Evolutionary conservation across 352 stramenopile genomes (phyloP).

Genomic region (Lagenidium sp.): DNA sequence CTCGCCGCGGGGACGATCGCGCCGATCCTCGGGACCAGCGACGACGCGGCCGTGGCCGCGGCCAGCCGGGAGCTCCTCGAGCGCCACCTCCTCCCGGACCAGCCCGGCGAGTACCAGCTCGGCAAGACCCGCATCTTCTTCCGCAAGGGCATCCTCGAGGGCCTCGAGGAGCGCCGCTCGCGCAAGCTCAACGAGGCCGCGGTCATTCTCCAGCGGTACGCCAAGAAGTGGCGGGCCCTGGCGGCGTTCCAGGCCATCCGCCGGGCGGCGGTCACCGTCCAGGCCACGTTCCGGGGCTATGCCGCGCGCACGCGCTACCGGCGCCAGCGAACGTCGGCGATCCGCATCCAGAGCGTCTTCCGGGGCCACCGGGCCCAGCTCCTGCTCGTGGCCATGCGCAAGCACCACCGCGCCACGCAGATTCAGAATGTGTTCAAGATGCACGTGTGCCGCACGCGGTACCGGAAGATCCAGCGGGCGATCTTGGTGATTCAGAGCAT

Average conservation of each 20-base stretch:
- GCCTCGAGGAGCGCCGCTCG: conserved; percentile 80
- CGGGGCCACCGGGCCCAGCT: conserved; percentile 54
- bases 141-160: conserved; percentile 87
- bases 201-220: conserved; percentile 75
- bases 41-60: conserved; percentile 32
- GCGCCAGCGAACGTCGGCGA: conserved; percentile 43
- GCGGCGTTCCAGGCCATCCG: conserved; percentile 53
- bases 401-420: conserved; percentile 62
- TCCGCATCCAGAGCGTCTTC: conserved; percentile 58
- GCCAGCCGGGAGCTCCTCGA: conserved; percentile 43
- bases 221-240: conserved; percentile 73
- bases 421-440: conserved; percentile 85
- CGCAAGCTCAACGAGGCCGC: conserved; percentile 69
- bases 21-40: conserved; percentile 19
- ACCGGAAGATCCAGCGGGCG: conserved; percentile 54
- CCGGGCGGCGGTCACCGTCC: conserved; percentile 39
- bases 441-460: conserved; percentile 52
- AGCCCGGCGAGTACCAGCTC: conserved; percentile 68
- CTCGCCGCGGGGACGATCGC: conserved; percentile 29
- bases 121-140: conserved; percentile 94
- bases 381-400: conserved; percentile 43
- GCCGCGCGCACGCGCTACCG: conserved; percentile 37
- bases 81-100: conserved; percentile 48
- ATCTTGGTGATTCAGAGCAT: conserved; percentile 75
- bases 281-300: conserved; percentile 47